Evolutionary conservation across 2,329 filamentous ascomycete species (phyloP), one percentile per base, ranked within the genome.

Genomic region (Colletotrichum acutatum): DNA sequence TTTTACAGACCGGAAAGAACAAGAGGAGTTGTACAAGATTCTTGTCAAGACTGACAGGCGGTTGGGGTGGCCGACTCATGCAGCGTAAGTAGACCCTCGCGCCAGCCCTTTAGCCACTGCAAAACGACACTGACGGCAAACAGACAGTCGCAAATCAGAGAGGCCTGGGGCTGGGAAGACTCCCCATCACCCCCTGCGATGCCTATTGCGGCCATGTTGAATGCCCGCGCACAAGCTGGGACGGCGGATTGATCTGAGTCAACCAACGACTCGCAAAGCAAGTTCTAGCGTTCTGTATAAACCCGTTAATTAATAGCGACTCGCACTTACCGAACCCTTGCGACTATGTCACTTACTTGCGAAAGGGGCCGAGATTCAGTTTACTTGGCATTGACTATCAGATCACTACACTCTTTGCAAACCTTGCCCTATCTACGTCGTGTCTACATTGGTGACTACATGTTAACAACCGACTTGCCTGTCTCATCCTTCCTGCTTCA

Each of bases 11-110:
- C 74, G 76, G 6, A 75, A 74, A 14, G 83, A 84, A 66, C 84
- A 85, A 57, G 78, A 83, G 58, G 82, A 81, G 9, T 72, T 85
- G 8, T 76, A 83, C 7, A 76, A 78, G 3, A 76, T 85, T 7
- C 75, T 85, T 37, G 71, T 77, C 12, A 80, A 78, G 28, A 82
- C 81, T 11, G 79, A 80, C 26, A 75, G 66, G 5, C 74, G 78
- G 22, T 75, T 78, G 7, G 79, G 76, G 1, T 80, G 79, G 78
- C 78, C 79, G 1, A 80, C 78, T 22, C 75, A 77, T 59, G 75
- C 78, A 19, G 77, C 76, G 79, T 80, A 75, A 75, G 78, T 53
- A n/a, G 2, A 52, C 34, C 8, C 22, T 7, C 32, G 8, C 32
- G 11, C 32, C 32, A 34, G n/a, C 14, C 22, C 12, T 34, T 19